Evolutionary conservation across 2,329 filamentous ascomycete genomes (phyloP).

Genomic region (Macrophomina pseudophaseolina): DNA sequence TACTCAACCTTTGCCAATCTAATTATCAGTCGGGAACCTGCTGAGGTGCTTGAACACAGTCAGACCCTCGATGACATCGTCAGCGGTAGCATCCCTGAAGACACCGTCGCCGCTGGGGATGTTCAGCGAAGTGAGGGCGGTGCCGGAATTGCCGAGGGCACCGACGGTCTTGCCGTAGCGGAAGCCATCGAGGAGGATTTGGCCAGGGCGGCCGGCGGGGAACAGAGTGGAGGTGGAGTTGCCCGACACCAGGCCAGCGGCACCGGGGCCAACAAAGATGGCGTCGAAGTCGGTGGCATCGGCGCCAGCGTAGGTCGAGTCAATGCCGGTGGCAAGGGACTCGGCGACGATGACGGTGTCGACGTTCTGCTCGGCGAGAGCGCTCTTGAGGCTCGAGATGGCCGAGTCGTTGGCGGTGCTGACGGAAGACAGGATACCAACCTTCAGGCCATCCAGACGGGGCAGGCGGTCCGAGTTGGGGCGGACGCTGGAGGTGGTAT

Average conservation of each 20-base stretch:
- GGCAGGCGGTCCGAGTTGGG: constrained; percentile 64
- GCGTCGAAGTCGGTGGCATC: constrained; percentile 68
- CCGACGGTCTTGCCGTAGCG: constrained; percentile 73
- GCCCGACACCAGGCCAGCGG: constrained; percentile 57
- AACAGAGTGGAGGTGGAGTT: constrained; percentile 56
- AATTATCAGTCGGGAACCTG: constrained; percentile 63
- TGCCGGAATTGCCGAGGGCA: constrained; percentile 57
- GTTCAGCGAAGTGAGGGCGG: constrained; percentile 50
- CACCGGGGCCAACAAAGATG: constrained; percentile 64
- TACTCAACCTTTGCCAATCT: neutral
- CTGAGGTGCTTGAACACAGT: constrained; percentile 69
- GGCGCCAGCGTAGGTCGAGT: constrained; percentile 68
- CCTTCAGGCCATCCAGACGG: constrained; percentile 65
- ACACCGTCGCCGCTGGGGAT: constrained; percentile 45
- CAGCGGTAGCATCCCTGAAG: constrained; percentile 44
- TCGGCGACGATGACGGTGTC: constrained; percentile 67
- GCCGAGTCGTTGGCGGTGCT: constrained; percentile 52
- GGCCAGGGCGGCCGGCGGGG: constrained; percentile 65
- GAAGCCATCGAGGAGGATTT: constrained; percentile 68
- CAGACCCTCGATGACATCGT: constrained; percentile 58
- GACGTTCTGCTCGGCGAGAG: constrained; percentile 58
- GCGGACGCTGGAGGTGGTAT: constrained; percentile 66
- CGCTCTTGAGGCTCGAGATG: constrained; percentile 59
- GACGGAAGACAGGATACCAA: constrained; percentile 65
- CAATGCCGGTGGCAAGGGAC: constrained; percentile 57